Evolutionary conservation across 495 filamentous ascomycete genomes (phyloP).

Genomic region (Terfezia boudieri): DNA sequence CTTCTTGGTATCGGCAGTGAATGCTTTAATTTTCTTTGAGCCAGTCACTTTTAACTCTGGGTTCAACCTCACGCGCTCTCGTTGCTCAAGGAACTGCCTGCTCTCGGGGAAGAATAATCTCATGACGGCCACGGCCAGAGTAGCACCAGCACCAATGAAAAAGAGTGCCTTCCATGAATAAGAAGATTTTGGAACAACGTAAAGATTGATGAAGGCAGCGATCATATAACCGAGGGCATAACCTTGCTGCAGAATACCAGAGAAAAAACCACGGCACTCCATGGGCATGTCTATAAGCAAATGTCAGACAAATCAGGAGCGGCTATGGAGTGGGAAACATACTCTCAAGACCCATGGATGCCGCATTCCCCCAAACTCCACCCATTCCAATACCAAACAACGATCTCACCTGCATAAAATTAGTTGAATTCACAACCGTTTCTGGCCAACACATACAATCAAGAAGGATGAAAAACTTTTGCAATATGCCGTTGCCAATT

Average conservation of each 20-base stretch:
- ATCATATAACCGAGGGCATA: slow-evolving; percentile 56
- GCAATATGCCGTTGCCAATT: slow-evolving; percentile 53
- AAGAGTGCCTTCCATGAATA: slow-evolving; percentile 16
- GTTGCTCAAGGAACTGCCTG: slow-evolving; percentile 43
- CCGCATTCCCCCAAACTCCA: slow-evolving; percentile 61
- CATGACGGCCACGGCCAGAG: slow-evolving; percentile 38
- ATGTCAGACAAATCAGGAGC: not conserved
- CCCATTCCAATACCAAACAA: slow-evolving; percentile 71
- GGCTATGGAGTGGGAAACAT: slow-evolving; percentile 12
- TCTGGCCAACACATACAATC: slow-evolving; percentile 25
- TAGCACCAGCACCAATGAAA: slow-evolving; percentile 37
- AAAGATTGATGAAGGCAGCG: slow-evolving; percentile 47
- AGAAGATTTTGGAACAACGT: slow-evolving; percentile 24
- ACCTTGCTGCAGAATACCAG: slow-evolving; percentile 55
- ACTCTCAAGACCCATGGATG: slow-evolving; percentile 57
- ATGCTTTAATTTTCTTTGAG: slow-evolving; percentile 19
- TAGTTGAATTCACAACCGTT: not conserved
- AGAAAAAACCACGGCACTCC: slow-evolving; percentile 51
- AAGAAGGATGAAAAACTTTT: slow-evolving; percentile 44
- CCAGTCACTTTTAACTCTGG: slow-evolving; percentile 6
- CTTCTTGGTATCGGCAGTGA: slow-evolving; percentile 25
- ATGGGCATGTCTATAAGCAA: slow-evolving; percentile 7
- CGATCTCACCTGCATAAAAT: slow-evolving; percentile 18
- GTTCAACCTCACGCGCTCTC: slow-evolving; percentile 23
- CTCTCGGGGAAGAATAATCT: slow-evolving; percentile 48